Evolutionary conservation across 1,284 basidiomycete genomes (phyloP), one percentile per base, ranked within the genome.

Genomic region (Tranzscheliella williamsii): DNA sequence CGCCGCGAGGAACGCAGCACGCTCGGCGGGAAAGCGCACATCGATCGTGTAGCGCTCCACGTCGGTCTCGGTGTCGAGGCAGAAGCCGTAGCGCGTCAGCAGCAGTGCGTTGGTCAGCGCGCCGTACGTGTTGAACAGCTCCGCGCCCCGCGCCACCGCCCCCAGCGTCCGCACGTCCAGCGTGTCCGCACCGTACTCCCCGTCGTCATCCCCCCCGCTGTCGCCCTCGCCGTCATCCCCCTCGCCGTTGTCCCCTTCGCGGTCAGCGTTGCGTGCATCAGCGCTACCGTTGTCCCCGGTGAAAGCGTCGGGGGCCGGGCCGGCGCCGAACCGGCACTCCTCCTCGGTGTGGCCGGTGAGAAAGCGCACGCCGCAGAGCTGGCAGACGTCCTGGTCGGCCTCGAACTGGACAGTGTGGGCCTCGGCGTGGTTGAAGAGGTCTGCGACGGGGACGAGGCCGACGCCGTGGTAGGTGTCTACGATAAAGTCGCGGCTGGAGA

Each of bases 51-150:
- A 66, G 0, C 72, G 57, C 37, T 75, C 73, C 20, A 53, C 41
- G 18, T 61, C 65, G 9, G 72, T 74, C 29, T 67, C 66, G 4
- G 47, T 56, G n/a, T 68, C 70, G 4, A 71, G 47, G 17, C 49
- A 53, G 29, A 76, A 76, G 5, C 73, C 73, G 40, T 76, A 76
- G 3, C 62, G 55, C 4, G 57, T 60, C 1, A 76, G 48, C 4
- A 76, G 51, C 15, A 58, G 46, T 2, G 70, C 47, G 42, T 75
- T 75, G 27, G 60, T 33, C 8, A 76, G 54, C 1, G 51, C 32
- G 4, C 73, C 73, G 44, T 76, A 76, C 11, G 64, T 62, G 54
- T 74, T 76, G 46, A 57, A 65, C 9, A 54, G 38, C 36, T 75
- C 69, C 1, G 55, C 48, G 5, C 42, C 44, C 3, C 36, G 4